These are phyloP conservation scores for Chaetomiaceae sp. DNA, from an alignment of 2,329 filamentous ascomycete species.

Conservation along the genomic window DNA sequence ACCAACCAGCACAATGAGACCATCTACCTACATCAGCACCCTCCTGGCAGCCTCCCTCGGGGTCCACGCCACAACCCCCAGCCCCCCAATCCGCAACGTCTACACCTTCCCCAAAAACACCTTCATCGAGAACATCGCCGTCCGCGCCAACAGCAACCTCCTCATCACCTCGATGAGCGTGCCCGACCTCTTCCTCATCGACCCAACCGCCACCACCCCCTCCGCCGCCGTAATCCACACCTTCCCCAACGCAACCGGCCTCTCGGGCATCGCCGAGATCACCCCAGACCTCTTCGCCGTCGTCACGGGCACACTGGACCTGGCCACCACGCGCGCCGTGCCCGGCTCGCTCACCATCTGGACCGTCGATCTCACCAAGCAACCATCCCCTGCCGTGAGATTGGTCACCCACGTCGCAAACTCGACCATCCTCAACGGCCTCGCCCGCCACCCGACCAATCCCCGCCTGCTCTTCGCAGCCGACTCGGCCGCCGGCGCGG, in stretches of 20 bases:
- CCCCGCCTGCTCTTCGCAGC: slow-evolving; percentile 16
- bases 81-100: slow-evolving; percentile 6
- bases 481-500: slow-evolving; percentile 19
- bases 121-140: slow-evolving; percentile 26
- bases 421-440: slow-evolving; percentile 22
- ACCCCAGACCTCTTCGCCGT: slow-evolving; percentile 21
- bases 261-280: slow-evolving; percentile 22
- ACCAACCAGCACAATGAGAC: too few relatives aligned
- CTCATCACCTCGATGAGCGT: slow-evolving; percentile 20
- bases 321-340: slow-evolving; percentile 14
- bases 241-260: slow-evolving; percentile 19
- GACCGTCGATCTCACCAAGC: slow-evolving; percentile 16
- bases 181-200: slow-evolving; percentile 10
- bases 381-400: neutral
- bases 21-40: too few relatives aligned
- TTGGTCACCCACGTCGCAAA: slow-evolving; percentile 12
- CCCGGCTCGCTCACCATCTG: slow-evolving; percentile 18
- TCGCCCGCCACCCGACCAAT: slow-evolving; percentile 17
- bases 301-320: slow-evolving; percentile 13
- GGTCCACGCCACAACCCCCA: too few relatives aligned
- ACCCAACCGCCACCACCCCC: slow-evolving; percentile 14
- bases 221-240: slow-evolving; percentile 18
- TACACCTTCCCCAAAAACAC: slow-evolving; percentile 21
- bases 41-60: too few relatives aligned
- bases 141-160: slow-evolving; percentile 20